Evolutionary conservation across 805 yeast genomes (phyloP).

Genomic region (Blastobotrys peoriensis): DNA sequence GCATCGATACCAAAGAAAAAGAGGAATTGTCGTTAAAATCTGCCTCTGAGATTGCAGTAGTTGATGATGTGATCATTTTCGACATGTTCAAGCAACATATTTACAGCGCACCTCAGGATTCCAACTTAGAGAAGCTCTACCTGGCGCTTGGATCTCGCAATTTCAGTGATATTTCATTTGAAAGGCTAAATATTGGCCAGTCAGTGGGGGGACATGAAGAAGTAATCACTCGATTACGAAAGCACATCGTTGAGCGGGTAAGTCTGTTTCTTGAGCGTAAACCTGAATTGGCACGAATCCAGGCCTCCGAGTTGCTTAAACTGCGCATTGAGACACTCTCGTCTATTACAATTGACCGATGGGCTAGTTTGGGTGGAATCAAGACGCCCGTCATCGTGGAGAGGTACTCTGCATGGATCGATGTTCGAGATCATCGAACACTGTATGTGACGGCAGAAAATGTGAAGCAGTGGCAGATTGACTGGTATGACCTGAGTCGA

Average conservation of each 20-base stretch:
- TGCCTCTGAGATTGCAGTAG: conserved; percentile 28
- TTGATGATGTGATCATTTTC: conserved; percentile 33
- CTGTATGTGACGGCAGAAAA: conserved; percentile 4
- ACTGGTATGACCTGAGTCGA: conserved; percentile 34
- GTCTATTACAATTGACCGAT: conserved; percentile 21
- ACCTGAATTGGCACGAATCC: conserved; percentile 9
- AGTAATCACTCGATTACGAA: conserved; percentile 12
- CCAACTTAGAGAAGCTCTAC: conserved; percentile 28
- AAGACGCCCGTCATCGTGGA: conserved; percentile 18
- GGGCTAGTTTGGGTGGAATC: conserved; percentile 14
- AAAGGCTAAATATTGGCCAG: conserved; percentile 24
- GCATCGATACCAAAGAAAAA: conserved; percentile 14
- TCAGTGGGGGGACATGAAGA: conserved; percentile 10
- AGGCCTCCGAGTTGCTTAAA: conserved; percentile 10
- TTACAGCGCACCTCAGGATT: conserved; percentile 31
- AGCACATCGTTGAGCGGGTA: conserved; percentile 28
- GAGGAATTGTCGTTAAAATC: conserved; percentile 21
- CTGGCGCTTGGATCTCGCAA: conserved; percentile 25
- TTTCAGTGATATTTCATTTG: conserved; percentile 26
- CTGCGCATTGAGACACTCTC: conserved; percentile 23
- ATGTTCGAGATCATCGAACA: conserved; percentile 2
- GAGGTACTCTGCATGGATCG: conserved; percentile 20
- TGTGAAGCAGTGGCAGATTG: conserved; percentile 19
- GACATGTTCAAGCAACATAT: conserved; percentile 30
- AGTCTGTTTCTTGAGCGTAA: conserved; percentile 29